A percentile compares a stretch with the other conserved stretches of the same genome.
phyloP scores from a whole-genome alignment of 306 rosid species.

The Heteromeles arbutifolia region DNA sequence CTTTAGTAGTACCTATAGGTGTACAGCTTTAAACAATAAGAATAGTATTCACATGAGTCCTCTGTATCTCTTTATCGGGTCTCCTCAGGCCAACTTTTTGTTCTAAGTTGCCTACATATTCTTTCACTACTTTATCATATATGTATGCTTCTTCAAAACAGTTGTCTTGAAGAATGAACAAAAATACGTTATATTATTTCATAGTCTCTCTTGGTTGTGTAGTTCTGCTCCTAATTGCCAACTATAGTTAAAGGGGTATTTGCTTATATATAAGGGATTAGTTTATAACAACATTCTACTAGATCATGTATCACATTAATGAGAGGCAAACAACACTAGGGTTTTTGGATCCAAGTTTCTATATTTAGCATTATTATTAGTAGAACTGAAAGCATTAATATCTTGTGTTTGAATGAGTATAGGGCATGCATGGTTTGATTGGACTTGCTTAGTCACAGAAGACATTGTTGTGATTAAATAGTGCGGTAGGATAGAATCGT shows the following conservation, averaged over 20 bases:
- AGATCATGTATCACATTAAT: no score
- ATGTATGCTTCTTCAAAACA: neutral
- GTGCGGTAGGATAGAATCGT: neutral
- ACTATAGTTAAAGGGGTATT: neutral
- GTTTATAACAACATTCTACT: no score
- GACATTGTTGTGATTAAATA: neutral
- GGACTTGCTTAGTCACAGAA: neutral
- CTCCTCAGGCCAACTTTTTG: conserved; percentile 17
- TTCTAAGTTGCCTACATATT: conserved; percentile 15
- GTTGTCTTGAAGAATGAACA: neutral
- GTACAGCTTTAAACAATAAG: conserved; percentile 38
- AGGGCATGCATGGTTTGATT: neutral
- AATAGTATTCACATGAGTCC: conserved; percentile 57
- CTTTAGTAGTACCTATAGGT: conserved; percentile 26
- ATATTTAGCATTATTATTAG: neutral
- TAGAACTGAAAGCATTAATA: neutral
- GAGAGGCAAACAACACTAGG: neutral
- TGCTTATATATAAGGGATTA: no score
- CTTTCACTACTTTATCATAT: neutral
- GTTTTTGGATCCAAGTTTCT: neutral
- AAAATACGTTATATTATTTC: neutral
- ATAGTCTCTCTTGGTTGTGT: neutral
- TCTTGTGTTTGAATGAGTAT: neutral
- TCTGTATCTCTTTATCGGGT: conserved; percentile 24
- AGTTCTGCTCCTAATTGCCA: neutral